phyloP scores from a whole-genome alignment of 2,329 filamentous ascomycete genomes.

The Lecanosticta acicola region DNA sequence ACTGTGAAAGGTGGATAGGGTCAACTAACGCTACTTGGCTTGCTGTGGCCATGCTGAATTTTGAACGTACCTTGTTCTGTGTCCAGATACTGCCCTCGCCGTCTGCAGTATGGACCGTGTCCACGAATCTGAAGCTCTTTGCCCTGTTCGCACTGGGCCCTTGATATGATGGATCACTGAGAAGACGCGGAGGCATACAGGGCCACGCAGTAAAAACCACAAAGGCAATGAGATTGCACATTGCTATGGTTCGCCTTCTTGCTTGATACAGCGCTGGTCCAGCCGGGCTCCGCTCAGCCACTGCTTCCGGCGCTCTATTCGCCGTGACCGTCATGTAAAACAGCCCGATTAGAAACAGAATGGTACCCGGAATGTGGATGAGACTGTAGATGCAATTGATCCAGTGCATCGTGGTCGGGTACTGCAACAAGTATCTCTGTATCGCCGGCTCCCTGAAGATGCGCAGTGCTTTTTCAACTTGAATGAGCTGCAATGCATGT shows the following conservation, averaged over 20 bases:
- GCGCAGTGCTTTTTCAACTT: conserved; percentile 58
- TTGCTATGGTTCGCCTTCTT: conserved; percentile 51
- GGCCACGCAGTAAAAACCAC: conserved; percentile 56
- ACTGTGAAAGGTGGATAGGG: too few species aligned
- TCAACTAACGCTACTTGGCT: too few species aligned
- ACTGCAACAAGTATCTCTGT: conserved; percentile 53
- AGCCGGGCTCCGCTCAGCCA: conserved; percentile 37
- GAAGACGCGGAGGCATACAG: conserved; percentile 55
- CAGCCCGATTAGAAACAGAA: conserved; percentile 61
- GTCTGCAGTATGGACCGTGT: conserved; percentile 52
- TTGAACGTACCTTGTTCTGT: conserved; percentile 48
- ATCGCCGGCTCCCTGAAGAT: conserved; percentile 62
- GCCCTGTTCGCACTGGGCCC: conserved; percentile 54
- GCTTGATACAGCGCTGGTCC: conserved; percentile 52
- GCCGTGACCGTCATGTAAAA: conserved; percentile 65
- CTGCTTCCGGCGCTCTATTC: conserved; percentile 37
- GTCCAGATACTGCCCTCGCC: conserved; percentile 67
- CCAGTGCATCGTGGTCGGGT: conserved; percentile 57
- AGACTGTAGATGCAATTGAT: conserved; percentile 71
- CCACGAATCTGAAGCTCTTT: conserved; percentile 55
- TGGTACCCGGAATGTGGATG: conserved; percentile 72
- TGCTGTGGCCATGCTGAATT: too few species aligned
- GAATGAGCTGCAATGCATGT: conserved; percentile 63
- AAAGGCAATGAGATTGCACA: conserved; percentile 56
- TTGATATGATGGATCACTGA: conserved; percentile 50